Conservation (phyloP, 2,329 filamentous ascomycete species). For the Microsporum canis region DNA sequence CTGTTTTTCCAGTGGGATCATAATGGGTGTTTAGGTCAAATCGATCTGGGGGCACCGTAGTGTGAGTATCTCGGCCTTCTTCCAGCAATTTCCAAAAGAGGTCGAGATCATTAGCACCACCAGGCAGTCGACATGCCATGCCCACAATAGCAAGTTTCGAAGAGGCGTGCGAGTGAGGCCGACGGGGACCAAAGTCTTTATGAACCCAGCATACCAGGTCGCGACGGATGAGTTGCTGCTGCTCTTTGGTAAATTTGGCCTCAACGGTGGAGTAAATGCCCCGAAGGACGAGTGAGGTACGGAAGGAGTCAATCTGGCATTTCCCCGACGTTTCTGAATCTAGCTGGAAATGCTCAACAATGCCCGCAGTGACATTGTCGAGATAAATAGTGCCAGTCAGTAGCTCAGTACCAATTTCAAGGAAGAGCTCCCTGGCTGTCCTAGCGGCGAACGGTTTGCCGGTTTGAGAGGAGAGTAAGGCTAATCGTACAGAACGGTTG, state of each 20-base stretch:
- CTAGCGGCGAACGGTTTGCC: slow-evolving; percentile 13
- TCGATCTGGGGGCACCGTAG: slow-evolving; percentile 22
- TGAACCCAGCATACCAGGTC: background rate
- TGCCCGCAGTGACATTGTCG: slow-evolving; percentile 15
- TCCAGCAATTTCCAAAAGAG: slow-evolving; percentile 28
- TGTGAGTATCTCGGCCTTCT: slow-evolving; percentile 19
- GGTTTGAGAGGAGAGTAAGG: slow-evolving; percentile 15
- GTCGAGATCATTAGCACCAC: slow-evolving; percentile 17
- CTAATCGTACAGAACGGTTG: background rate
- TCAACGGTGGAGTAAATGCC: slow-evolving; percentile 8
- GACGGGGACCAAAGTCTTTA: background rate
- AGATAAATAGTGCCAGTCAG: slow-evolving; percentile 16
- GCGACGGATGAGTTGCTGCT: background rate
- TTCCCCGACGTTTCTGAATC: slow-evolving; percentile 7
- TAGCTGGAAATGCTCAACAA: slow-evolving; percentile 15
- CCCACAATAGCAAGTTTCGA: slow-evolving; percentile 10
- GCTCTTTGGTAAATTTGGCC: background rate
- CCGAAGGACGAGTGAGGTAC: slow-evolving; percentile 20
- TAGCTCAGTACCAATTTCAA: slow-evolving; percentile 16
- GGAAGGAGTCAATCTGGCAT: slow-evolving; percentile 20
- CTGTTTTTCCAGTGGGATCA: slow-evolving; percentile 12
- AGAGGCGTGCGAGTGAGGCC: background rate
- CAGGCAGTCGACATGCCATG: slow-evolving; percentile 5
- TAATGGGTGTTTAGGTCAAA: slow-evolving; percentile 24
- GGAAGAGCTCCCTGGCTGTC: slow-evolving; percentile 14